These are phyloP conservation scores for Tubosaeta sp. DNA, from an alignment of 768 basidiomycete species.

Conservation along the genomic window DNA sequence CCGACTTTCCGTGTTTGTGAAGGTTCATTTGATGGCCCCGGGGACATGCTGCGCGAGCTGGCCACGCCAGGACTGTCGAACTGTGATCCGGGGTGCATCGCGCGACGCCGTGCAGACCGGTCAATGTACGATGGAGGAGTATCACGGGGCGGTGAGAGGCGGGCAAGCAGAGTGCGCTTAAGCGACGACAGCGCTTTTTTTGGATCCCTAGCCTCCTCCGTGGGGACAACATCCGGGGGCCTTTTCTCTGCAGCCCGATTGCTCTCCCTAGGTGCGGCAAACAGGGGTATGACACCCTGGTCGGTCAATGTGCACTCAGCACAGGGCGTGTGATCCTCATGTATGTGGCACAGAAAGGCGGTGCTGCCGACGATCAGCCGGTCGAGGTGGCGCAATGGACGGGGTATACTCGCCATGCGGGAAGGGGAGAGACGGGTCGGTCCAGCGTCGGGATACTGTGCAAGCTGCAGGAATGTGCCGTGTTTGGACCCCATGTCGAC, in stretches of 20 bases:
- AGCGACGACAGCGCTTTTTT: conserved; percentile 65
- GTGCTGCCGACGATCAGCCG: conserved; percentile 65
- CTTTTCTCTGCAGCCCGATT: conserved; percentile 20
- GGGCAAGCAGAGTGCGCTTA: conserved; percentile 58
- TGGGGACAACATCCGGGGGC: conserved; percentile 8
- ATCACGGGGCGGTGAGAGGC: conserved; percentile 33
- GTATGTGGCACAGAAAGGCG: conserved; percentile 66
- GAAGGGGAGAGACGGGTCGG: conserved; percentile 59
- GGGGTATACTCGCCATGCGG: conserved; percentile 66
- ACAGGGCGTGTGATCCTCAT: conserved; percentile 59
- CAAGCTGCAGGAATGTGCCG: conserved; percentile 60
- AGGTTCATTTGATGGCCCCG: conserved; percentile 10
- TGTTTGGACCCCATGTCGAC: conserved; percentile 88
- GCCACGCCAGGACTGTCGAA: conserved; percentile 51
- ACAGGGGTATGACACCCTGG: conserved; percentile 58
- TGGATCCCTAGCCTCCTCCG: conserved; percentile 40
- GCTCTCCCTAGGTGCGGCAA: conserved; percentile 19
- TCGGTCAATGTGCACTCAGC: conserved; percentile 50
- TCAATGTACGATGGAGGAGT: conserved; percentile 46
- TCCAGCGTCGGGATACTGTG: conserved; percentile 12
- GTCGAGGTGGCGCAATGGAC: conserved; percentile 60
- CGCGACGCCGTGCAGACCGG: conserved; percentile 67
- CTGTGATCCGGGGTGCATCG: conserved; percentile 48
- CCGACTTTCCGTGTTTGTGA: conserved; percentile 16
- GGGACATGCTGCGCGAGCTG: conserved; percentile 20